Conservation (phyloP, 2,329 filamentous ascomycete species). For the Drechslerella dactyloides region DNA sequence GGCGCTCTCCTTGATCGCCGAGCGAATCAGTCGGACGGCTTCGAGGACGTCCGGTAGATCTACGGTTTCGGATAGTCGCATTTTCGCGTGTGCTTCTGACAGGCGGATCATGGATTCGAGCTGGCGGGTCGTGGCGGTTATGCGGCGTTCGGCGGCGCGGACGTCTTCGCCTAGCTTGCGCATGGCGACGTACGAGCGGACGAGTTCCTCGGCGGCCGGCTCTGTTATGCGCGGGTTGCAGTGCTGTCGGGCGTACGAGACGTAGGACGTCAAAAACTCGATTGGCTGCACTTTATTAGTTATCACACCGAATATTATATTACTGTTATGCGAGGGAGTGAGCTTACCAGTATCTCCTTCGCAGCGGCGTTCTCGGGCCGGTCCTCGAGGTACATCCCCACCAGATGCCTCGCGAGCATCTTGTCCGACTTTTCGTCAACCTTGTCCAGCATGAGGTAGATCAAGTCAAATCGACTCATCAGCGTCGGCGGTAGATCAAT, state of each 20-base stretch:
- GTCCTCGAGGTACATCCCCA: conserved; percentile 97
- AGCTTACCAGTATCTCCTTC: conserved; percentile 78
- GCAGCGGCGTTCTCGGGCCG: conserved; percentile 79
- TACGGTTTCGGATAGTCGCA: conserved; percentile 81
- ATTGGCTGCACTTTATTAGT: conserved; percentile 67
- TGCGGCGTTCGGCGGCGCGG: conserved; percentile 87
- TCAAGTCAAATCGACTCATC: conserved; percentile 92
- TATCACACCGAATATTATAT: conserved; percentile 16
- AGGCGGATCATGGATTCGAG: conserved; percentile 98
- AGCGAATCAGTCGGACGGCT: conserved; percentile 89
- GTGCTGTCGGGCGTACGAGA: conserved; percentile 89
- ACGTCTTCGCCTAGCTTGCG: conserved; percentile 88
- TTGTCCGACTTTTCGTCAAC: conserved; percentile 90
- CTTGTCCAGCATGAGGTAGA: conserved; percentile 93
- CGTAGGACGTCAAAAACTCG: conserved; percentile 95
- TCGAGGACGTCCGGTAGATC: conserved; percentile 83
- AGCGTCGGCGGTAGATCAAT: conserved; percentile 96
- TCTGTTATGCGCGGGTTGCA: conserved; percentile 82
- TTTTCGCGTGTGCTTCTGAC: conserved; percentile 94
- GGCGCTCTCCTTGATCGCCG: conserved; percentile 93
- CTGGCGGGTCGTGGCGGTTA: conserved; percentile 95
- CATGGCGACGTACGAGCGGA: conserved; percentile 90
- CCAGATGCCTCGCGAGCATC: conserved; percentile 85
- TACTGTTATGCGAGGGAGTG: conserved; percentile 6
- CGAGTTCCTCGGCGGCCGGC: conserved; percentile 80